Base-by-base conservation (phyloP, 1,284 basidiomycete genomes). In the Ganoderma resinaceum region DNA sequence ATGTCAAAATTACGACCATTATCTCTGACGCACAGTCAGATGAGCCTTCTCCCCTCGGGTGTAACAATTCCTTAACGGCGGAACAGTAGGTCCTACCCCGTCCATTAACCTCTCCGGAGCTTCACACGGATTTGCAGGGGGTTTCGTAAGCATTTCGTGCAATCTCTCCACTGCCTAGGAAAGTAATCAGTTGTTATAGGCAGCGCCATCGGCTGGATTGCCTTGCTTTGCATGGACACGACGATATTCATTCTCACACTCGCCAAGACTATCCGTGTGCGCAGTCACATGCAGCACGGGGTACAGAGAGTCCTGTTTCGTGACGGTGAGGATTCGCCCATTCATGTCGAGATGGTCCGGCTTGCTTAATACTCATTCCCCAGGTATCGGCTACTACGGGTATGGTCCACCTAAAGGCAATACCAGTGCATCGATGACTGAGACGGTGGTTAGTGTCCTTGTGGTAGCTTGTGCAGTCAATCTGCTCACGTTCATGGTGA, bases 401-500 rank as follows among this genome's bases (percentile, higher is more conserved):
- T 71, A 1, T 20, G n/a, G 70, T 62, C 12, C 35, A 38, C 31
- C 7, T 12, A 12, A 33, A 58, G 11, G 1, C 14, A 11, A n/a
- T 14, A 49, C 2, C 33, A 7, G 2, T 18, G 18, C 6, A 16
- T 23, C 18, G 20, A 9, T 20, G 23, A 7, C 42, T 62, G 26
- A 68, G 14, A 18, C 35, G 16, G 4, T 20, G n/a, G 26, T 14
- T 33, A 74, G 75, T 6, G 70, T 70, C 1, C 46, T 77, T n/a
- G 69, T 73, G 14, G 16, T 70, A 18, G 57, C 66, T 11, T 70
- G 70, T 18, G 43, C 72, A 14, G 38, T 61, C 6, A 77, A 77
- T 64, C 72, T 77, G 26, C 35, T 74, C 11, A 71, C 62, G 0
- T 73, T 74, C 43, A 38, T 75, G 57, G 75, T 76, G 57, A 38